Conservation (phyloP, 1,139 yeast species). For the Arxiozyma slooffiae region DNA sequence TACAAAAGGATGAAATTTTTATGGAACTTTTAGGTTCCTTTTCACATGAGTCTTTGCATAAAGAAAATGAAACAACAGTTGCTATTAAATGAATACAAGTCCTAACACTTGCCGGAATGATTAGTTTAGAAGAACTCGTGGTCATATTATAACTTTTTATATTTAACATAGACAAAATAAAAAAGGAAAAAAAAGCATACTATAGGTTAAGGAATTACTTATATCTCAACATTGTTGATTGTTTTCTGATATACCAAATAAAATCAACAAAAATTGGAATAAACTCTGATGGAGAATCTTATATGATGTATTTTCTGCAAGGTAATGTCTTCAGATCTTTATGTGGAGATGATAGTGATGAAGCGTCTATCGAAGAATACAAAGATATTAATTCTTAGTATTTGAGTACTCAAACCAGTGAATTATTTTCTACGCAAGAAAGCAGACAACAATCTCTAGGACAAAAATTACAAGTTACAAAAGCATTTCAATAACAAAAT, state of each 20-base stretch:
- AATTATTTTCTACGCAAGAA: background rate
- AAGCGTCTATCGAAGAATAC: background rate
- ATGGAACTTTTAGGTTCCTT: conserved; percentile 62
- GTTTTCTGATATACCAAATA: conserved; percentile 4
- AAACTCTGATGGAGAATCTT: conserved; percentile 8
- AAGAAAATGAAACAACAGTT: conserved; percentile 34
- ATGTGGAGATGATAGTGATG: background rate
- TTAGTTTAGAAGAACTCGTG: conserved; percentile 46
- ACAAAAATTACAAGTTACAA: conserved; percentile 2
- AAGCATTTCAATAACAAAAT: background rate
- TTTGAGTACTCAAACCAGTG: conserved; percentile 1
- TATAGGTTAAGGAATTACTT: conserved; percentile 52
- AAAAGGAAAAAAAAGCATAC: conserved; percentile 52
- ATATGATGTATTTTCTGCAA: conserved; percentile 1
- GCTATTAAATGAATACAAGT: conserved; percentile 61
- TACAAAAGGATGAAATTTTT: conserved; percentile 47
- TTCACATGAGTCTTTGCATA: conserved; percentile 16
- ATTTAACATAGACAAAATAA: conserved; percentile 68
- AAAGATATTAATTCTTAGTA: conserved; percentile 13
- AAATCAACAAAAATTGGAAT: background rate
- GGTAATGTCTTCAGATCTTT: background rate
- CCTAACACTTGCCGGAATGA: conserved; percentile 80
- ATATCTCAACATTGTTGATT: conserved; percentile 42
- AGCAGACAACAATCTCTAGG: background rate
- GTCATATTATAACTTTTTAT: conserved; percentile 54